Base-by-base conservation (phyloP, 805 yeast genomes). In the Candida methanosorbosa region DNA sequence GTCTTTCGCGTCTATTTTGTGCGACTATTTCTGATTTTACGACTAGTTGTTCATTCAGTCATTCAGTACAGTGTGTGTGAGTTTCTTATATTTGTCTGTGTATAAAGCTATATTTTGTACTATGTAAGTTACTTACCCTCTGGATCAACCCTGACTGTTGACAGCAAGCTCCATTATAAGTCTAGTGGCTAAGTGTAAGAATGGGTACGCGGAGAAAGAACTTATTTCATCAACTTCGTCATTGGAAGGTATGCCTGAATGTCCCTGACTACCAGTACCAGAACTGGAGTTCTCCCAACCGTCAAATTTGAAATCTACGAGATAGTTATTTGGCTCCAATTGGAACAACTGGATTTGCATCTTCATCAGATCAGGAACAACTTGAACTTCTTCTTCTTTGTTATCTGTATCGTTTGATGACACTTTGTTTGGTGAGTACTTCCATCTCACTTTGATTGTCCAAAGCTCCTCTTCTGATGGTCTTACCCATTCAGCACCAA, bases 291-390 rank as follows among this genome's bases (percentile, higher is more conserved):
- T 68, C 52, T 88, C 97, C 95, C 97, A 90, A 1, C 97, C 97
- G 56, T 90, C 97, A 54, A 90, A 92, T 59, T 92, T 92, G 67
- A 92, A 92, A 58, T 92, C 98, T 9, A 92, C 97, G 34, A 92
- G 66, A 52, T 92, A 92, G 54, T 90, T 90, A 58, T 92, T 90
- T 30, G 95, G 95, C 54, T 92, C 98, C 42, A 92, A 68, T 56
- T 90, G 97, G 61, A 90, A 92, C 38, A 92, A 68, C 57, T 92
- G 98, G 39, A 92, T 92, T 49, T 88, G 92, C 96, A 92, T 90
- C 63, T 83, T 90, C 90, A 90, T 83, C 63, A 81, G 63, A 55
- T 86, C 94, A 7, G 87, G 83, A 12, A 70, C 66, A 25, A 60
- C 62, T 30, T 57, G 34, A 14, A 21, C 21, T 24, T 27, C 34